Conservation (phyloP, 305 asterid genomes). For the Andrographis paniculata region DNA sequence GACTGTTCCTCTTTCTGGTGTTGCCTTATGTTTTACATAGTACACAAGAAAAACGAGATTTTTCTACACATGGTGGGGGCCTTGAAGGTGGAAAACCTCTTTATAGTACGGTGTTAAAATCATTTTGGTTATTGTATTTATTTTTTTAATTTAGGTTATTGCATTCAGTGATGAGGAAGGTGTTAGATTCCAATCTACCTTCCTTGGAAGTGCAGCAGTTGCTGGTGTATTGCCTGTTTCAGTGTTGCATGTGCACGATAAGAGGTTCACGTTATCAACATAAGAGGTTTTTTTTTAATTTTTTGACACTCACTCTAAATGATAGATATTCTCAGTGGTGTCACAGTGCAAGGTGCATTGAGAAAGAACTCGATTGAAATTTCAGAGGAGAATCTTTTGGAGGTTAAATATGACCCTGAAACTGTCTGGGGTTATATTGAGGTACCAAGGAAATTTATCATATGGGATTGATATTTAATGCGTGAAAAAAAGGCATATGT, state of each 20-base stretch:
- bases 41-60: not conserved
- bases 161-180: slow-evolving; percentile 99
- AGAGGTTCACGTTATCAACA: slow-evolving; percentile 50
- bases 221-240: slow-evolving; percentile 86
- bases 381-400: slow-evolving; percentile 63
- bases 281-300: slow-evolving; percentile 11
- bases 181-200: slow-evolving; percentile 93
- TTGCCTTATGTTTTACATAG: not conserved
- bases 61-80: not conserved
- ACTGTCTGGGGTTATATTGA: slow-evolving; percentile 88
- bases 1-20: not conserved
- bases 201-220: slow-evolving; percentile 97
- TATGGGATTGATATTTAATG: slow-evolving; percentile 2
- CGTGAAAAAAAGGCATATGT: slow-evolving; percentile 2
- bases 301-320: slow-evolving; percentile 20
- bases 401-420: slow-evolving; percentile 75
- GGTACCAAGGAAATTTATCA: slow-evolving; percentile 29
- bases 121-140: not conserved
- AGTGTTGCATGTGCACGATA: slow-evolving; percentile 61
- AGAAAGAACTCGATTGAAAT: slow-evolving; percentile 57
- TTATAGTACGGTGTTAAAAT: too few relatives aligned
- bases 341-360: slow-evolving; percentile 87
- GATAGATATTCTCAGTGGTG: slow-evolving; percentile 62
- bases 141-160: slow-evolving; percentile 47
- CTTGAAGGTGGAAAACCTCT: not conserved